Conservation (phyloP, 306 rosid genomes). For the Leucaena leucocephala region DNA sequence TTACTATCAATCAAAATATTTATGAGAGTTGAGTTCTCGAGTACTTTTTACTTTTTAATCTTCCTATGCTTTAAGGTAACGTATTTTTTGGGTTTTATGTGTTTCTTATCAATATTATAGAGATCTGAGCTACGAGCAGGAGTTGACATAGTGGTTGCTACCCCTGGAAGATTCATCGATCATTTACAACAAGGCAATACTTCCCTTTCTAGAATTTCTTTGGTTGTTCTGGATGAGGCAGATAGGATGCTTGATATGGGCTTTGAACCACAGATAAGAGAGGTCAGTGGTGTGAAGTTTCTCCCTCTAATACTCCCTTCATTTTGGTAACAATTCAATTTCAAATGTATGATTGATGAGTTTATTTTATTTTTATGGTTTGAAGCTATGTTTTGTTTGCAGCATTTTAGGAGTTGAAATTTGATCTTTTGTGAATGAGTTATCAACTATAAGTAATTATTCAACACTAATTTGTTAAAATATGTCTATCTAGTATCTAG, state of each 20-base stretch:
- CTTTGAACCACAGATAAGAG: slow-evolving; percentile 84
- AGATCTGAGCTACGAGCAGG: slow-evolving; percentile 87
- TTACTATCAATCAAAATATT: not conserved
- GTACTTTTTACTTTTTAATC: not conserved
- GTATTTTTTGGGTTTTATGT: slow-evolving; percentile 7
- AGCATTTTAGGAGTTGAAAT: not conserved
- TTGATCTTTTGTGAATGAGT: slow-evolving; percentile 6
- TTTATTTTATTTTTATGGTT: not conserved
- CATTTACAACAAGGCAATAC: slow-evolving; percentile 91
- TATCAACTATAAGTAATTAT: not conserved
- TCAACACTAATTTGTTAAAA: slow-evolving; percentile 8
- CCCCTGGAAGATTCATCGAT: slow-evolving; percentile 91
- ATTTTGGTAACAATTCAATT: slow-evolving; percentile 10
- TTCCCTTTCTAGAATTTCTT: slow-evolving; percentile 75
- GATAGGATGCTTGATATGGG: slow-evolving; percentile 98
- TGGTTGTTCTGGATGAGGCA: slow-evolving; percentile 87
- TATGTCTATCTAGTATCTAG: not conserved
- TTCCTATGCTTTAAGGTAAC: not conserved
- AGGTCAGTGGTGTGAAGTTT: slow-evolving; percentile 50
- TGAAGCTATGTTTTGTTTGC: not conserved
- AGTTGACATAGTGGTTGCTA: slow-evolving; percentile 80
- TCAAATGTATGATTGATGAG: slow-evolving; percentile 11
- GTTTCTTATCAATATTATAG: slow-evolving; percentile 47
- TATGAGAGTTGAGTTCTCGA: not conserved
- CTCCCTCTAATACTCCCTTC: not conserved